Evolutionary conservation across 768 basidiomycete genomes (phyloP).

Genomic region (Tricholoma saponaceum): DNA sequence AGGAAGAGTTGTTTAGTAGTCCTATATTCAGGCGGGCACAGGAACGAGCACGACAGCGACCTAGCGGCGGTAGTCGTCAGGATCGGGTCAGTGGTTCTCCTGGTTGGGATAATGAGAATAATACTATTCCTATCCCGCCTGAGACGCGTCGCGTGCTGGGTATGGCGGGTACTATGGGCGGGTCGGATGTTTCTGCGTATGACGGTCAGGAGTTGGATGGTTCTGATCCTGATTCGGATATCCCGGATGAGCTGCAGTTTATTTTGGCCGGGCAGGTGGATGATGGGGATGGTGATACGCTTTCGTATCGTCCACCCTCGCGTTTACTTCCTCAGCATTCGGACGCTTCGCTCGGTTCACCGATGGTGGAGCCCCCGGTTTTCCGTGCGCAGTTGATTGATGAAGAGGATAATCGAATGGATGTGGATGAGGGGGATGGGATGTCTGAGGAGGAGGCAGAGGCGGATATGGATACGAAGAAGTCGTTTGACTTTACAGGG

Average conservation of each 20-base stretch:
- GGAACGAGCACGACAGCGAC: slow-evolving; percentile 16
- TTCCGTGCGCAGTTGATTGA: slow-evolving; percentile 44
- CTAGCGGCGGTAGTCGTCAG: slow-evolving; percentile 8
- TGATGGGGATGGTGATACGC: slow-evolving; percentile 36
- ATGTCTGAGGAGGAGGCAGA: slow-evolving; percentile 40
- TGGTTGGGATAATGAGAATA: slow-evolving; percentile 13
- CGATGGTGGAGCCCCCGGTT: slow-evolving; percentile 26
- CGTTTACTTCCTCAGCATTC: slow-evolving; percentile 42
- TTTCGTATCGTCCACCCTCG: slow-evolving; percentile 29
- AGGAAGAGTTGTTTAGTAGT: slow-evolving; percentile 15
- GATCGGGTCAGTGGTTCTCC: neutral
- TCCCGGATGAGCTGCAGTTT: slow-evolving; percentile 72
- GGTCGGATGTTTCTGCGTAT: slow-evolving; percentile 44
- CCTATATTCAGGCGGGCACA: slow-evolving; percentile 35
- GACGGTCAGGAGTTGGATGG: slow-evolving; percentile 42
- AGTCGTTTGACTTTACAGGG: slow-evolving; percentile 81
- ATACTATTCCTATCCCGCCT: slow-evolving; percentile 36
- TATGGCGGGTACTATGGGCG: slow-evolving; percentile 66
- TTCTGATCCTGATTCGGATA: slow-evolving; percentile 71
- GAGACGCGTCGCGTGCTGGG: slow-evolving; percentile 56
- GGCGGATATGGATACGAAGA: slow-evolving; percentile 52
- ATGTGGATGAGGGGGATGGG: slow-evolving; percentile 39
- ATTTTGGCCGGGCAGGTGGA: slow-evolving; percentile 42
- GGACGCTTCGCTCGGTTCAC: too few species aligned
- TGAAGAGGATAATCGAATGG: slow-evolving; percentile 35